These are phyloP conservation scores for Mycena leptocephala DNA, from an alignment of 768 basidiomycete genomes.

Conservation along the genomic window DNA sequence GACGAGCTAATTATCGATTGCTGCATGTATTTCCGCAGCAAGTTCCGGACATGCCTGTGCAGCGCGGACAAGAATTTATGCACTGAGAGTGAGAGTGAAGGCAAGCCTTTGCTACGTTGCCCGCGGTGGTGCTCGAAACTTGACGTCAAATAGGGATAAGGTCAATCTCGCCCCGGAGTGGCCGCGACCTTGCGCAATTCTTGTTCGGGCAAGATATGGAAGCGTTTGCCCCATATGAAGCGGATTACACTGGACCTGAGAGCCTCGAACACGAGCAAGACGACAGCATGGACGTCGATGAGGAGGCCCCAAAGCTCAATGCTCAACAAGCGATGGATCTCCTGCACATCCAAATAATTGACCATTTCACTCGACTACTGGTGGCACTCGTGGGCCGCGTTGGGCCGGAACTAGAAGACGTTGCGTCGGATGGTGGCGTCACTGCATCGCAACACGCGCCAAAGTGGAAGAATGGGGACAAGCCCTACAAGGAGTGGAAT, in stretches of 20 bases:
- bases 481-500: constrained; percentile 66
- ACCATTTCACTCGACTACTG: constrained; percentile 78
- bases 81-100: constrained; percentile 64
- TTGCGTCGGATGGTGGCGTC: constrained; percentile 51
- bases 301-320: constrained; percentile 58
- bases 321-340: constrained; percentile 75
- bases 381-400: constrained; percentile 71
- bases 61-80: constrained; percentile 81
- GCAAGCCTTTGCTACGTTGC: constrained; percentile 50
- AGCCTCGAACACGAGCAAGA: constrained; percentile 39
- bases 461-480: constrained; percentile 55
- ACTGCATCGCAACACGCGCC: constrained; percentile 73
- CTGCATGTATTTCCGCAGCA: constrained; percentile 72
- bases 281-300: constrained; percentile 76
- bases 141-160: neutral
- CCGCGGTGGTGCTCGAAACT: neutral
- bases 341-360: constrained; percentile 79
- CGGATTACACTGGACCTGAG: constrained; percentile 46
- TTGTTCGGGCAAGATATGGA: constrained; percentile 57
- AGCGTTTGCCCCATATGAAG: constrained; percentile 58
- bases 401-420: constrained; percentile 59
- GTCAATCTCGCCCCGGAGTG: constrained; percentile 25
- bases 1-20: constrained; percentile 86
- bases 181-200: constrained; percentile 30
- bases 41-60: constrained; percentile 71